phyloP scores from a whole-genome alignment of 2,329 filamentous ascomycete species.

The Apiospora marii region DNA sequence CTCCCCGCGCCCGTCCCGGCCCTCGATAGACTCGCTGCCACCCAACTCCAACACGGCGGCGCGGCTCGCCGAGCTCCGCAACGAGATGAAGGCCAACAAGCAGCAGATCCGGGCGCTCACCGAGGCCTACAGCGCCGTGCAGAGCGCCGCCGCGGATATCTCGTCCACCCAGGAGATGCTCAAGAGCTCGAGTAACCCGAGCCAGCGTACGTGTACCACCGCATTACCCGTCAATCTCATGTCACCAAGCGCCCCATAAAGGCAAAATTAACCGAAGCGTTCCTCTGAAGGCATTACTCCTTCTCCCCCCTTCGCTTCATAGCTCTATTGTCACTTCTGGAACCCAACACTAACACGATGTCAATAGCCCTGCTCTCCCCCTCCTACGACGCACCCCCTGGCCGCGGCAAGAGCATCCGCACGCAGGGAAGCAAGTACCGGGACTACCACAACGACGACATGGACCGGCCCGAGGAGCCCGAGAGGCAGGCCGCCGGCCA shows the following conservation, averaged over 20 bases:
- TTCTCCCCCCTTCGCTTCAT: background rate
- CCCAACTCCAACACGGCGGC: conserved; percentile 24
- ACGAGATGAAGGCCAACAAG: conserved; percentile 29
- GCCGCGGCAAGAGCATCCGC: background rate
- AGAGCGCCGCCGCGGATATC: conserved; percentile 27
- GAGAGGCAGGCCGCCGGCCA: background rate
- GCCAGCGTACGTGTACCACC: background rate
- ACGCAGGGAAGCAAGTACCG: background rate
- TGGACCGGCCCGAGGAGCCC: conserved; percentile 8
- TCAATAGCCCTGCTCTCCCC: too few species aligned
- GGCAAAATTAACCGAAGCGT: background rate
- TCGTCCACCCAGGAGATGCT: conserved; percentile 29
- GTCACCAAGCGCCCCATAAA: too few species aligned
- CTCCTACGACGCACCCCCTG: background rate
- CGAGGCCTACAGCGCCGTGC: conserved; percentile 29
- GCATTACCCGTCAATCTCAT: background rate
- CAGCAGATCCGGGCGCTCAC: conserved; percentile 30
- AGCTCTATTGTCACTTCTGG: background rate
- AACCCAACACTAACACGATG: background rate
- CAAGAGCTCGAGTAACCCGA: background rate
- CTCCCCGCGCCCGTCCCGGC: background rate
- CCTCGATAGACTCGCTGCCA: conserved; percentile 25
- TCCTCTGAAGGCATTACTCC: background rate
- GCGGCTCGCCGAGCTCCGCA: conserved; percentile 27
- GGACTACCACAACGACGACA: background rate